Evolutionary conservation across 2,329 filamentous ascomycete genomes (phyloP), one percentile per base, ranked within the genome.

Genomic region (Diplodia sapinea): DNA sequence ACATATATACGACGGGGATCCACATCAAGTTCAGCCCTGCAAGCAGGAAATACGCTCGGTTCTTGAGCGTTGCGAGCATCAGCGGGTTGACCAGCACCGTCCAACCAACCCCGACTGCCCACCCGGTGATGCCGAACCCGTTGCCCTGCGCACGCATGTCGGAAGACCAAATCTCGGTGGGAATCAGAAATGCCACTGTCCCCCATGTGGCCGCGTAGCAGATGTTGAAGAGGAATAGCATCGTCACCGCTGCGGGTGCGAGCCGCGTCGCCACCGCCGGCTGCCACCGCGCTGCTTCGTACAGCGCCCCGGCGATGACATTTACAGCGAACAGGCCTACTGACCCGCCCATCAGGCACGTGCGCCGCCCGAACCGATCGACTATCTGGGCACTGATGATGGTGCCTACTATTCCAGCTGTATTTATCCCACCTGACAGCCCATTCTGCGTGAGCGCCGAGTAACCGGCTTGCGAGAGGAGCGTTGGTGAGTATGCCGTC

Each of bases 141-240:
- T 87, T 86, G 8, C 86, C 86, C 72, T 87, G 83, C n/a, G 86
- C 85, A 26, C 86, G 81, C 63, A 87, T 80, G 52, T 85, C 83
- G 17, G 81, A 83, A 1, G 85, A 82, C 76, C 85, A 88, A 67
- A 88, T 86, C 73, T 88, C 86, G 0, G 85, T 86, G 0, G 82
- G 83, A 4, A 84, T 73, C 7, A 85, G 74, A 70, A 84, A 86
- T 2, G 83, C 82, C 3, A 82, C 79, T 1, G 81, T 83, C 43
- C 81, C 80, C 80, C 81, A 83, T 7, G 83, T 84, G 0, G 83
- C 81, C 2, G 83, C 83, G 74, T 84, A 86, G 49, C 80, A 80
- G 3, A 84, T 76, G 65, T 84, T 84, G 74, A 84, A 85, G 15
- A 84, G 74, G 70, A 84, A 84, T 0, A 84, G 74, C 80, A 85